Evolutionary conservation across 2,329 filamentous ascomycete species (phyloP), one percentile per base, ranked within the genome.

Genomic region (Ophiocordyceps camponoti-rufipedis): DNA sequence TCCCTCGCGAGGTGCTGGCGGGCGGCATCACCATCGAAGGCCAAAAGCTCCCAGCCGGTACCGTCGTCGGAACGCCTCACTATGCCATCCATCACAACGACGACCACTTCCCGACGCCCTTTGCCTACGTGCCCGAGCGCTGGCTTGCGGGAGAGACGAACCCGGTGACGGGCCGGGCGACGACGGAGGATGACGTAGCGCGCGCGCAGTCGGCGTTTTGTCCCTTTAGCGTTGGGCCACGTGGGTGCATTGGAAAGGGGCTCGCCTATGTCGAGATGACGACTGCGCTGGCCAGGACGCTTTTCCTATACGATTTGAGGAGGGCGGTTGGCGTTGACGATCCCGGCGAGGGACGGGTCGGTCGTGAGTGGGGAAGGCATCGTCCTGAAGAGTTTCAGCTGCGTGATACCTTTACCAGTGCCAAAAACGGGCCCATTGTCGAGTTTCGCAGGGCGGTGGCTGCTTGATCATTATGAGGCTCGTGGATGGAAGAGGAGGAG

Each of bases 211-310:
- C 68, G 32, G 83, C 83, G 0, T 89, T 84, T 61, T 85, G 80
- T 50, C 81, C 85, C 2, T 86, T 86, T 53, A 78, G 73, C 42
- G 66, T 84, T 49, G 82, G 82, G 0, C 76, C 80, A 0, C 65
- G 81, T 11, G 79, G 79, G 2, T 86, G 82, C 55, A 82, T 85
- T 46, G 82, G 81, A 0, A 85, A 84, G 67, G 71, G 72, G 0
- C 61, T 83, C 41, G 79, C 79, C 2, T 81, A 83, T 53, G 68
- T 74, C 41, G 80, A 84, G 64, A 73, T 83, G 70, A 73, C 66
- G 44, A 71, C 74, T 5, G 73, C 77, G 2, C 58, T 84, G 46
- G 79, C 78, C 32, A 61, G 78, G 13, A 65, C 76, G 18, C 54
- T 84, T 48, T 82, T 66, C 50, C 48, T 74, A 52, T 83, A 78